A percentile compares a stretch with the other conserved stretches of the same genome.
Conservation (phyloP, 139 green algal genomes). For the Trebouxia sp. region DNA sequence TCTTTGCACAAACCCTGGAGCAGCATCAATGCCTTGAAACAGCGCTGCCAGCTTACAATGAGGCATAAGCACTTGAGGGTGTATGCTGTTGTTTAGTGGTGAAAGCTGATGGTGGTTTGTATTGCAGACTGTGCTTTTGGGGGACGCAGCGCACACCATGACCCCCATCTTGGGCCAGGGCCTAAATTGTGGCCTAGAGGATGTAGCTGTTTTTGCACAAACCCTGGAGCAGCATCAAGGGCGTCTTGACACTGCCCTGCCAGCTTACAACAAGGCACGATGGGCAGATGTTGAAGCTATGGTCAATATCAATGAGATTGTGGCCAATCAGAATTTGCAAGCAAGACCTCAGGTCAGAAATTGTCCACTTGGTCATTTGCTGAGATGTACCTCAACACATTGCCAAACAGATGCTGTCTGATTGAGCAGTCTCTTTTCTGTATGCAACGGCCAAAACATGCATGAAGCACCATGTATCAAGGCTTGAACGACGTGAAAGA, state of each 20-base stretch:
- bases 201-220: neutral
- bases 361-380: no score
- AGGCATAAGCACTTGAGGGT: no score
- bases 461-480: no score
- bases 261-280: neutral
- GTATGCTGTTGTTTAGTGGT: no score
- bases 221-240: neutral
- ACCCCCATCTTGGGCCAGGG: neutral
- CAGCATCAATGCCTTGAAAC: neutral
- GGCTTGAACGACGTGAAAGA: no score
- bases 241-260: neutral
- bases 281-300: conserved; percentile 9
- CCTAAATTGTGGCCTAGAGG: conserved; percentile 1
- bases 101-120: no score
- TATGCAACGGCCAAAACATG: no score
- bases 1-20: neutral
- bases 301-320: conserved; percentile 4
- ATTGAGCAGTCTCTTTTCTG: no score
- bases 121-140: neutral
- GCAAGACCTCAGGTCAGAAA: neutral
- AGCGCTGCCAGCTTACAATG: conserved; percentile 1
- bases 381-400: no score
- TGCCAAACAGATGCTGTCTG: no score
- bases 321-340: neutral
- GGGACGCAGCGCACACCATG: neutral